Base-by-base conservation (phyloP, 306 rosid species). In the Chamaecrista fasciculata region DNA sequence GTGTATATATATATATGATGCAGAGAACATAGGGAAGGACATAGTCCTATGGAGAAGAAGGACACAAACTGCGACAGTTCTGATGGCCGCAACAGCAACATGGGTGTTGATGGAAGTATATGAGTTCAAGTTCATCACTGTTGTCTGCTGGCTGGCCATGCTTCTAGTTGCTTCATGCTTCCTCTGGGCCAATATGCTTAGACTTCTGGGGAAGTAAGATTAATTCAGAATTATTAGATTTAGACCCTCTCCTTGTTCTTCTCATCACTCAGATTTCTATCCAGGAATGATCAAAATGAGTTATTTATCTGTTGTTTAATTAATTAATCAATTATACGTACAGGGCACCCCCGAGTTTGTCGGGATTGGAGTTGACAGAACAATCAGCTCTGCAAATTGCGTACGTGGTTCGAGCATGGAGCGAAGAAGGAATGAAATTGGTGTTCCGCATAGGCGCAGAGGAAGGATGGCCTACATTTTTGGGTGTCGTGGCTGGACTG, bases 101-200 rank as follows among this genome's bases (percentile, higher is more conserved):
- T 91, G 92, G 96, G 74, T 80, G 14, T 66, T 82, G 59, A 76
- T 88, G 66, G 47, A 86, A 79, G 81, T 81, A 16, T 86, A 74
- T 59, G 74, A 59, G 12, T 88, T 83, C 86, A 81, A 79, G 66
- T 81, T 82, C 71, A 51, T 84, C 62, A 81, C 89, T 12, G 39
- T 91, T 15, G 14, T 84, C 57, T 86, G 92, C 15, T 84, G 89
- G 87, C 26, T 73, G 3, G 71, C 75, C 66, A 78, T 86, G 59
- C 11, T 72, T n/a, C 3, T 83, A 58, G 55, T 78, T 57, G 28
- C 81, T 78, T 81, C 82, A 0, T 19, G 80, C 34, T 88, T 88
- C 78, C 74, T 86, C 49, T 86, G 78, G 77, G 86, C 80, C 40
- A 91, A 80, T 65, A n/a, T 85, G 40, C 79, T 53, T 39, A 77